A percentile compares a stretch with the other conserved stretches of the same genome.
These are phyloP conservation scores for Arthrobotrys conoides DNA, from an alignment of 2,329 filamentous ascomycete species.

Conservation along the genomic window DNA sequence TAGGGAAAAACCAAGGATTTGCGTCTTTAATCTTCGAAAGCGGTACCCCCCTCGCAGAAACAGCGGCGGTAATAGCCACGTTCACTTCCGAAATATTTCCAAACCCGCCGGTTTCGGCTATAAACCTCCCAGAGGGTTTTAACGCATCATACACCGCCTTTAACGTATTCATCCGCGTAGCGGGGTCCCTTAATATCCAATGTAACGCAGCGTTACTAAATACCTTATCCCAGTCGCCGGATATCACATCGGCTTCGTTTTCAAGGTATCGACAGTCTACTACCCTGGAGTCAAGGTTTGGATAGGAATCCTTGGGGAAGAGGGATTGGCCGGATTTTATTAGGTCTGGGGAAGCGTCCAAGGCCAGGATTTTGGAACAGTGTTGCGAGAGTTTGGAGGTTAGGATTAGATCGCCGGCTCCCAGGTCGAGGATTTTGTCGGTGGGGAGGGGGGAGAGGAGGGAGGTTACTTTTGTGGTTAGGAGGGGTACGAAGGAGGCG, in stretches of 20 bases:
- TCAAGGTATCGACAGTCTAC: constrained; percentile 61
- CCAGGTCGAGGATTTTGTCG: constrained; percentile 66
- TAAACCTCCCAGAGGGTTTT: constrained; percentile 59
- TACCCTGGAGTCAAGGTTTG: constrained; percentile 65
- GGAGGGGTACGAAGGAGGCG: constrained; percentile 67
- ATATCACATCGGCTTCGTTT: constrained; percentile 17
- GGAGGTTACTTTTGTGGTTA: constrained; percentile 66
- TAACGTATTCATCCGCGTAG: constrained; percentile 17
- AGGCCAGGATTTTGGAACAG: constrained; percentile 65
- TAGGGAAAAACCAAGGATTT: constrained; percentile 63
- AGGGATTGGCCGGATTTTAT: constrained; percentile 66
- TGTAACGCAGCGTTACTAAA: constrained; percentile 69
- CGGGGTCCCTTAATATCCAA: constrained; percentile 66
- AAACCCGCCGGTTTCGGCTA: constrained; percentile 62
- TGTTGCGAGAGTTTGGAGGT: constrained; percentile 66
- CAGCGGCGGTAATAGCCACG: constrained; percentile 58
- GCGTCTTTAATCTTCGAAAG: constrained; percentile 29
- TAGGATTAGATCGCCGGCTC: constrained; percentile 66
- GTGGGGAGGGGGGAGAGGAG: constrained; percentile 66
- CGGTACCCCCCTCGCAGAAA: constrained; percentile 54
- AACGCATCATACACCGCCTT: constrained; percentile 32
- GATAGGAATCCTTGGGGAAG: constrained; percentile 64
- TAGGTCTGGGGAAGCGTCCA: constrained; percentile 68
- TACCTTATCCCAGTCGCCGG: constrained; percentile 66
- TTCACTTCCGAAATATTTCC: constrained; percentile 63